These are phyloP conservation scores for Gossypium thurberi DNA, from an alignment of 345 rosid species.

Conservation along the genomic window DNA sequence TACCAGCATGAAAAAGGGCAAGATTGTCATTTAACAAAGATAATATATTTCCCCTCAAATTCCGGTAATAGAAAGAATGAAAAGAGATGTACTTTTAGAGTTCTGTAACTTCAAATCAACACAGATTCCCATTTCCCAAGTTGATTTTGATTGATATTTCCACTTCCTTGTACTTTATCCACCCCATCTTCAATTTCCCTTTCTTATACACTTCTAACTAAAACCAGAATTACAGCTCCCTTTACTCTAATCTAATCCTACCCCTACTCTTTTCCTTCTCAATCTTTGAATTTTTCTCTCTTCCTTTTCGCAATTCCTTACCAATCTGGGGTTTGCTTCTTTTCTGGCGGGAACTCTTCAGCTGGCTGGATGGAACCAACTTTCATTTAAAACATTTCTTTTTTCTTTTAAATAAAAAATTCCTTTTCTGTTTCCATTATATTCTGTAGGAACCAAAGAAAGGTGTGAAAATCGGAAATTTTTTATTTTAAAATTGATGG, in stretches of 20 bases:
- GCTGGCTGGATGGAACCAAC: constrained; percentile 10
- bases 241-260: not conserved
- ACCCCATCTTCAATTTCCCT: not conserved
- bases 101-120: constrained; percentile 5
- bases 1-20: not conserved
- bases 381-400: not conserved
- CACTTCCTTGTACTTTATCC: not conserved
- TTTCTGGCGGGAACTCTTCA: constrained; percentile 12
- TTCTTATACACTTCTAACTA: not conserved
- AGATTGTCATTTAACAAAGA: not conserved
- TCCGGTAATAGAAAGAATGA: not conserved
- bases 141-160: not conserved
- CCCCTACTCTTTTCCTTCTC: not conserved
- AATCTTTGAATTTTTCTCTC: not conserved
- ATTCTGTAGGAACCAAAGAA: not conserved
- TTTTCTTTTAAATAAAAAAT: not conserved
- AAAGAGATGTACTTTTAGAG: not conserved
- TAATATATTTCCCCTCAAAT: not conserved
- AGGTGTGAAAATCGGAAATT: not conserved
- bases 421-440: not conserved
- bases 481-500: constrained; percentile 24
- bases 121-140: not conserved
- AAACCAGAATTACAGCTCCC: not conserved
- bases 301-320: not conserved
- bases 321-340: constrained; percentile 8